Conservation (phyloP, 495 filamentous ascomycete genomes). For the Monascus purpureus region DNA sequence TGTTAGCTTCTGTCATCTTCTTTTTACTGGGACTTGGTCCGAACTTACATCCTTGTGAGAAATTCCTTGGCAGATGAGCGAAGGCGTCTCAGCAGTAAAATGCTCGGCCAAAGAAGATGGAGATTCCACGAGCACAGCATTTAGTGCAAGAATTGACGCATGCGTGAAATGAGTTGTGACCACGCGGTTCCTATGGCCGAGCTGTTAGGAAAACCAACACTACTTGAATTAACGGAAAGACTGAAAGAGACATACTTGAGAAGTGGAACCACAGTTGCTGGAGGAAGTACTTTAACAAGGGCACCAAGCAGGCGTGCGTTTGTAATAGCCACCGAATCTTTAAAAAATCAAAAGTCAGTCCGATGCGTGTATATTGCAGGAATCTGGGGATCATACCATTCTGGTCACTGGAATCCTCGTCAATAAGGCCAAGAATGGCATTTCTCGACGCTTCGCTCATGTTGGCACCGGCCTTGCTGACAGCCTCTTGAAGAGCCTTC, state of each 20-base stretch:
- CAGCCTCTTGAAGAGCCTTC: conserved; percentile 89
- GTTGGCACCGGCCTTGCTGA: conserved; percentile 83
- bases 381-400: conserved; percentile 34
- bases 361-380: not conserved
- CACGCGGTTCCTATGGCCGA: conserved; percentile 45
- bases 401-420: conserved; percentile 61
- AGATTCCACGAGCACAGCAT: conserved; percentile 73
- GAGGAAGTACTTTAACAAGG: conserved; percentile 66
- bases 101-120: conserved; percentile 49
- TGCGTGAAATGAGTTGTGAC: conserved; percentile 56
- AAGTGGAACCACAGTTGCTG: conserved; percentile 47
- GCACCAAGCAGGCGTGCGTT: conserved; percentile 81
- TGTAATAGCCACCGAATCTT: conserved; percentile 66
- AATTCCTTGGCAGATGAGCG: conserved; percentile 71
- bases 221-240: too few species aligned
- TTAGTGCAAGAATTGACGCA: conserved; percentile 65
- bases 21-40: not conserved
- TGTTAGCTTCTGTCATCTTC: conserved; percentile 7
- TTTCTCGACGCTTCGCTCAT: conserved; percentile 84
- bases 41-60: conserved; percentile 51
- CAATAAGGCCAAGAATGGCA: conserved; percentile 73
- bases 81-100: conserved; percentile 55
- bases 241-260: conserved; percentile 53
- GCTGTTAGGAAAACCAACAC: conserved; percentile 4
- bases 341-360: conserved; percentile 6